Evolutionary conservation across 2,329 filamentous ascomycete genomes (phyloP).

Genomic region (Trichoderma breve): DNA sequence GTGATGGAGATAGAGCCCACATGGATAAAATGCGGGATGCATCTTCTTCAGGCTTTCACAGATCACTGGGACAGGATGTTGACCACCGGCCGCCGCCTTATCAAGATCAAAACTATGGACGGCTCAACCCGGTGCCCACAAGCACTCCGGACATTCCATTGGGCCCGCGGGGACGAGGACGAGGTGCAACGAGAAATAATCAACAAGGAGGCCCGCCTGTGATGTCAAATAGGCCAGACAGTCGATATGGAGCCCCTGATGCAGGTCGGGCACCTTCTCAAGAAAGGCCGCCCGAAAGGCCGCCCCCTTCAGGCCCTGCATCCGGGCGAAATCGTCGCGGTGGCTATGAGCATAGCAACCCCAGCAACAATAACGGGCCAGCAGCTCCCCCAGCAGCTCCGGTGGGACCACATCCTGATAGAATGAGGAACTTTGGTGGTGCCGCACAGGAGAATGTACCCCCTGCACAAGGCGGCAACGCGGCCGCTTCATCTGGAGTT

Average conservation of each 20-base stretch:
- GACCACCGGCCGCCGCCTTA: slow-evolving; percentile 52
- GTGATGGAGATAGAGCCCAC: slow-evolving; percentile 34
- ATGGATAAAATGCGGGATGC: slow-evolving; percentile 42
- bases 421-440: slow-evolving; percentile 40
- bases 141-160: slow-evolving; percentile 49
- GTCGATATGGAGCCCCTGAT: slow-evolving; percentile 42
- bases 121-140: slow-evolving; percentile 54
- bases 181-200: slow-evolving; percentile 40
- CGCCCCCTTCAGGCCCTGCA: slow-evolving; percentile 52
- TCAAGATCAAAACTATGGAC: slow-evolving; percentile 62
- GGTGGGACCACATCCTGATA: slow-evolving; percentile 39
- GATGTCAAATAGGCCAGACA: slow-evolving; percentile 42
- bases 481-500: slow-evolving; percentile 35
- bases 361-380: slow-evolving; percentile 33
- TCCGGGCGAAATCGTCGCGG: slow-evolving; percentile 48
- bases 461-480: slow-evolving; percentile 27
- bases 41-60: slow-evolving; percentile 35
- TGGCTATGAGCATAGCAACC: slow-evolving; percentile 40
- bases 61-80: slow-evolving; percentile 42
- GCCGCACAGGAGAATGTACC: slow-evolving; percentile 27
- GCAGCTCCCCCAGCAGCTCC: slow-evolving; percentile 31
- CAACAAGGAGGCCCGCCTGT: slow-evolving; percentile 36
- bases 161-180: slow-evolving; percentile 55
- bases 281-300: slow-evolving; percentile 39
- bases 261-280: slow-evolving; percentile 44